phyloP scores from a whole-genome alignment of 805 yeast species.

The Myxozyma geophila region DNA sequence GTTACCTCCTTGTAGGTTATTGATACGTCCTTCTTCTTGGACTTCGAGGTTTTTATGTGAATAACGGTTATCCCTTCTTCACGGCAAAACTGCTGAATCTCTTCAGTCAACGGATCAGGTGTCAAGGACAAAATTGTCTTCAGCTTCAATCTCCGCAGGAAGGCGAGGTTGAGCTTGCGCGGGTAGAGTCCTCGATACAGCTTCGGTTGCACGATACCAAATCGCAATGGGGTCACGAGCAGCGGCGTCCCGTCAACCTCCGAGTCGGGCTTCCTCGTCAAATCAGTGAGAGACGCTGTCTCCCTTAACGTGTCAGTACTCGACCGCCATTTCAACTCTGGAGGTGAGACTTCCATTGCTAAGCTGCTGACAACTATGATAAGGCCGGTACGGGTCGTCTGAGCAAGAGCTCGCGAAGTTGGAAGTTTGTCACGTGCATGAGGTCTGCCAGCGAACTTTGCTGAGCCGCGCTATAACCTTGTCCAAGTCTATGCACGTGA shows the following conservation, averaged over 20 bases:
- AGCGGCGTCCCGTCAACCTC: conserved; percentile 24
- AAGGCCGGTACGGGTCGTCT: not conserved
- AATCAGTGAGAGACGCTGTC: not conserved
- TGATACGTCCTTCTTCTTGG: conserved; percentile 80
- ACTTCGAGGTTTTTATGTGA: conserved; percentile 48
- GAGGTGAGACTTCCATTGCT: not conserved
- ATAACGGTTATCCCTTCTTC: conserved; percentile 61
- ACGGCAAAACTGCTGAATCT: conserved; percentile 58
- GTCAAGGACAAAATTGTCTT: conserved; percentile 78
- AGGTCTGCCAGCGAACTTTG: not conserved
- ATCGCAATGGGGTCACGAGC: conserved; percentile 69
- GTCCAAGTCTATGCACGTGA: not conserved
- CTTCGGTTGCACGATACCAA: conserved; percentile 68
- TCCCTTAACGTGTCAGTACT: not conserved
- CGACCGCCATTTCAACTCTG: not conserved
- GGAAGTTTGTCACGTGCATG: conserved; percentile 10
- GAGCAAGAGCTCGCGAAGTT: not conserved
- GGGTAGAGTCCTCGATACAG: conserved; percentile 89
- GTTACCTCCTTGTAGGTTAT: conserved; percentile 67
- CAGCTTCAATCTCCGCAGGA: conserved; percentile 65
- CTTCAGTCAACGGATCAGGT: conserved; percentile 67
- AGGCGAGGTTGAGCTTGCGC: conserved; percentile 69
- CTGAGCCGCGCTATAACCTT: not conserved
- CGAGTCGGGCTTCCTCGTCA: not conserved
- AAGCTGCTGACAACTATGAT: not conserved